These are phyloP conservation scores for Chaetomiaceae sp. DNA, from an alignment of 2,329 filamentous ascomycete species.

Conservation along the genomic window DNA sequence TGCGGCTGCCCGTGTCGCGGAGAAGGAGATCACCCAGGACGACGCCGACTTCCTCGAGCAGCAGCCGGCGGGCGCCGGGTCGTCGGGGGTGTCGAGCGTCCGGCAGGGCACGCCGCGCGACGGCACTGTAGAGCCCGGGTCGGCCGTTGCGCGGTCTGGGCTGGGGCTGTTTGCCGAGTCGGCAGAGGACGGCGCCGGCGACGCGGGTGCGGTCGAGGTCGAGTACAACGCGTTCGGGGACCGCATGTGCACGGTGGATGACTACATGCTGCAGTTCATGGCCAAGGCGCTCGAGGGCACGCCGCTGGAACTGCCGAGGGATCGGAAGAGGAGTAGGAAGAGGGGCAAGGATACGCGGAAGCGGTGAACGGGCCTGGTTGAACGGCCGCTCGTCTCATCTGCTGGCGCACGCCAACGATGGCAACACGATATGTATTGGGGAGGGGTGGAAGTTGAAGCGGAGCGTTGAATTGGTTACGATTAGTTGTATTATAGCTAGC, in stretches of 20 bases:
- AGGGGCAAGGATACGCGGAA: constrained; percentile 53
- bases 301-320: constrained; percentile 56
- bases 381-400: no score
- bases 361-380: constrained; percentile 26
- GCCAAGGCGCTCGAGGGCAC: constrained; percentile 53
- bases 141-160: constrained; percentile 24
- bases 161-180: constrained; percentile 35
- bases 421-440: no score
- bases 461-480: neutral
- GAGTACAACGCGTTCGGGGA: constrained; percentile 56
- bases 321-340: constrained; percentile 58
- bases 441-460: no score
- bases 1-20: constrained; percentile 75
- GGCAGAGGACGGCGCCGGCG: constrained; percentile 25
- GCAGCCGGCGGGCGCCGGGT: constrained; percentile 34
- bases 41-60: constrained; percentile 78
- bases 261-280: constrained; percentile 69
- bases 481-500: neutral
- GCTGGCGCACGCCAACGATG: no score
- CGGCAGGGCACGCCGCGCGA: constrained; percentile 46
- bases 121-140: constrained; percentile 28
- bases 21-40: constrained; percentile 82
- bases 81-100: constrained; percentile 41
- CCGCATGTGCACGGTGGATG: constrained; percentile 58
- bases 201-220: constrained; percentile 29